These are phyloP conservation scores for Medakamo hakoo DNA, from an alignment of 139 green algal species.

Conservation along the genomic window DNA sequence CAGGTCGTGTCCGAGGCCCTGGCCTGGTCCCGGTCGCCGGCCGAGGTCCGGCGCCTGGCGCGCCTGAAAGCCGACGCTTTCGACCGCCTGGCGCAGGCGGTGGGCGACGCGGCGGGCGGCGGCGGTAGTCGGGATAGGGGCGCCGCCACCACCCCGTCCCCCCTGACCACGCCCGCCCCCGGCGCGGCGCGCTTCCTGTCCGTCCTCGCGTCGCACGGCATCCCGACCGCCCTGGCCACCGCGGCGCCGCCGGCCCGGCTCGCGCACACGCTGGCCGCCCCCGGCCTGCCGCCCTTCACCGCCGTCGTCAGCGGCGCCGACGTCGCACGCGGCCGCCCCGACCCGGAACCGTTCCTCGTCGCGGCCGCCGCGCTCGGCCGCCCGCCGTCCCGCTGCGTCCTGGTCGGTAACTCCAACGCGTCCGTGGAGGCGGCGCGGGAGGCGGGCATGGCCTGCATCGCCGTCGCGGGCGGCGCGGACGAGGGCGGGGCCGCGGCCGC, in stretches of 20 bases:
- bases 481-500: slow-evolving; percentile 65
- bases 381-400: slow-evolving; percentile 74
- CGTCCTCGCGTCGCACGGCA: not conserved
- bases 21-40: not conserved
- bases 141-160: too few species aligned
- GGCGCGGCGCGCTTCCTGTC: not conserved
- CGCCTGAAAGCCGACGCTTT: not conserved
- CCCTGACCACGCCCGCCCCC: too few species aligned
- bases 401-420: slow-evolving; percentile 69
- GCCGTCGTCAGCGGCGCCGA: slow-evolving; percentile 65
- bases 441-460: slow-evolving; percentile 70
- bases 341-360: slow-evolving; percentile 58
- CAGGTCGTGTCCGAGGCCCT: slow-evolving; percentile 40
- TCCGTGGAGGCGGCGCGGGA: slow-evolving; percentile 81
- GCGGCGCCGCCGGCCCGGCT: slow-evolving; percentile 33
- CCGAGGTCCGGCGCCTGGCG: not conserved
- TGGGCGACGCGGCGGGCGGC: too few species aligned
- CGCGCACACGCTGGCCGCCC: slow-evolving; percentile 21
- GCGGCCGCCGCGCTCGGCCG: slow-evolving; percentile 52
- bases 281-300: slow-evolving; percentile 51
- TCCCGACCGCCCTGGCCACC: slow-evolving; percentile 63
- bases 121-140: too few species aligned
- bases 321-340: slow-evolving; percentile 41
- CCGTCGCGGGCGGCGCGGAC: slow-evolving; percentile 48
- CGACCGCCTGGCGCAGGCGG: not conserved